Evolutionary conservation across 768 basidiomycete genomes (phyloP), one percentile per base, ranked within the genome.

Genomic region (Kwoniella pini): DNA sequence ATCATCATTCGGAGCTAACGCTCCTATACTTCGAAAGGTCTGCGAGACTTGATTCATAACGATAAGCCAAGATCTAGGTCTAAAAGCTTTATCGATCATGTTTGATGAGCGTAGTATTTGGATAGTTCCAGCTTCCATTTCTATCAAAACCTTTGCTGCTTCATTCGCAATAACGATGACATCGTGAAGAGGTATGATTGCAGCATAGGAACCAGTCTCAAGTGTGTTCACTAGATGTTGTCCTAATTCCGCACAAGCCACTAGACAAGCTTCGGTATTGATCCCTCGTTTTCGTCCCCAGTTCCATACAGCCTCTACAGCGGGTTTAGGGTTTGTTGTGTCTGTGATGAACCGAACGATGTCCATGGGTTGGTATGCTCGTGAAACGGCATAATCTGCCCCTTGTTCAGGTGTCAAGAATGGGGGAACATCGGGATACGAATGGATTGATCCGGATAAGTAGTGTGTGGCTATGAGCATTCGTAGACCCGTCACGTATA

Each of bases 111-210:
- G 45, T 4, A 48, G 52, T 12, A 71, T 53, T 2, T 63, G 27
- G 3, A 67, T 59, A 0, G 52, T 66, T 1, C 65, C 64, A 13
- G 70, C 70, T 60, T 71, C 63, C 57, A 67, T 66, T 38, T 74
- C 72, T 58, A 74, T 70, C 0, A 74, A 51, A 0, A 64, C 62
- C 39, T 74, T 71, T 0, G 70, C 58, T 6, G 59, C 46, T 31
- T 74, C 72, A 17, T 71, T 64, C 10, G 64, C 67, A 28, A 60
- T 63, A 21, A 53, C 61, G 3, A 64, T 62, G 27, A 64, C 50
- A 1, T 70, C 70, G 49, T 71, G 68, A 7, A 70, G 22, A 1
- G 72, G 72, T 1, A 70, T 17, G 13, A 71, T 27, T 10, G 39
- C 39, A 10, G 54, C 28, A 31, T 54, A 51, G 4, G 49, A 56